Base-by-base conservation (phyloP, 345 rosid species). In the Eucalyptus virginea region DNA sequence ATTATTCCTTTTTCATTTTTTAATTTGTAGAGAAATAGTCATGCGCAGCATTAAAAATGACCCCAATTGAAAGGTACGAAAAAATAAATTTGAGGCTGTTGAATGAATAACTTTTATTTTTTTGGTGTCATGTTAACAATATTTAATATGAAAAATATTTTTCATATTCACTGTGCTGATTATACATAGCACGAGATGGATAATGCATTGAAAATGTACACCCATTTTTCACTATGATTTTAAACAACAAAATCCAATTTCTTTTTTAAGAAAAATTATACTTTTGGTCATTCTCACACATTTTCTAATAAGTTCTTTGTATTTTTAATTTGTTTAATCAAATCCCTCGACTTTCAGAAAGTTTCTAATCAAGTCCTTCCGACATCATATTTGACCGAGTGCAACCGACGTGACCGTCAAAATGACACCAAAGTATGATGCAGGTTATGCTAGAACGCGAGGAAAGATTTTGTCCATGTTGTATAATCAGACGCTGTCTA, bases 401-500 rank as follows among this genome's bases (percentile, higher is more conserved):
- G 11, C 44, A 34, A 16, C 13, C 2, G 0, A 9, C 2, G 4
- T 3, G 24, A 10, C 23, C 1, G 2, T 34, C 23, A 21, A 69
- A 26, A 32, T 0, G 4, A 34, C 1, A 1, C 13, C 2, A 34
- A 69, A 34, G 3, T 23, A 56, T 56, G 13, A 56, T 56, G 62
- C 30, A 1, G 1, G 13, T 56, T 19, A 52, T 21, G 26, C 0
- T 19, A 52, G 26, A 52, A 19, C 0, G 11, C 0, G 11, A 10
- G 1, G 12, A 56, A 23, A 23, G 6, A 23, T 24, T 56, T 56
- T 9, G 2, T 56, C 28, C 6, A 56, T 9, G 6, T 23, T 24
- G 13, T 52, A 21, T 52, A 8, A 19, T 2, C 0, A 8, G 4
- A 19, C 0, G 10, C 0, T 8, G 2, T 21, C 26, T 52, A 52